Evolutionary conservation across 2,329 filamentous ascomycete genomes (phyloP), one percentile per base, ranked within the genome.

Genomic region (Cordyceps tenuipes): DNA sequence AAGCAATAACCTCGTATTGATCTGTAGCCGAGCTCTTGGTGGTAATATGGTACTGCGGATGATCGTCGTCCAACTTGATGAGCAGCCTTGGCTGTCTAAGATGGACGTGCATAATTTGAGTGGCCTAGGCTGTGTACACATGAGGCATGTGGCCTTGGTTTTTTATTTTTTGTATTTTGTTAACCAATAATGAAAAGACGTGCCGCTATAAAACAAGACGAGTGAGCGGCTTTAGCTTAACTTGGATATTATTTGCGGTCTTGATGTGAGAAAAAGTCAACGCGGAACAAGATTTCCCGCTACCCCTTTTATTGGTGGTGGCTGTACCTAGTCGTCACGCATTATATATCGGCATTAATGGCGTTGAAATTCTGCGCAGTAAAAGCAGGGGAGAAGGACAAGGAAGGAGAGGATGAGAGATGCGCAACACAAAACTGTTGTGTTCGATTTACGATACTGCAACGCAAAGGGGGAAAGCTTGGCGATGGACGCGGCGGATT

Each of bases 171-270:
- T 23, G 3, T 23, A 23, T 23, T 23, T 23, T 23, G 2, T 4
- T 23, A 23, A 23, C 4, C 10, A 26, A 49, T 43, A 48, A 41
- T 8, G 44, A 36, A 13, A 44, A 44, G 10, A 26, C 34, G 36
- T 10, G 17, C 39, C 17, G 49, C 13, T 23, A 19, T 12, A 34
- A 39, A n/a, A 51, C 17, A 34, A 39, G 29, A 51, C 31, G 29
- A 29, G 48, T 10, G 29, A 29, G 48, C 3, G 49, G 48, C 49
- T 51, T 51, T 2, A 10, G 56, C 56, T 50, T 17, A 51, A 58
- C 49, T 41, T 31, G 56, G 56, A 19, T n/a, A 58, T 58, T 51
- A 51, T 23, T 58, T 58, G 56, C 56, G 47, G 34, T 58, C 23
- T 58, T 34, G 19, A 50, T 51, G 51, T 58, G 17, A 2, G 23